phyloP scores from a whole-genome alignment of 2,329 filamentous ascomycete species.

The Thermothelomyces thermophilus region DNA sequence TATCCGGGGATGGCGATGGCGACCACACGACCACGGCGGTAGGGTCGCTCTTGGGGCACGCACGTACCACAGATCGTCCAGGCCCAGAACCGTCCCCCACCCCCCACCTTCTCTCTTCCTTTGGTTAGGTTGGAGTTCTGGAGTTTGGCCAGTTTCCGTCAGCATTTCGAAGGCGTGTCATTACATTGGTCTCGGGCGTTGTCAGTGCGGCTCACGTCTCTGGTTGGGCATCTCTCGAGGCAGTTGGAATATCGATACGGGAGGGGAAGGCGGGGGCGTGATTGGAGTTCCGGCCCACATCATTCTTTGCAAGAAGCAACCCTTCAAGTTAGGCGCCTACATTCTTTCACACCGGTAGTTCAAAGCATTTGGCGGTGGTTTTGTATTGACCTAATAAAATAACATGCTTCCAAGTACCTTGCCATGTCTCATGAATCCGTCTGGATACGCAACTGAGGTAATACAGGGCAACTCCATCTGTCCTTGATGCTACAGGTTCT shows the following conservation, averaged over 20 bases:
- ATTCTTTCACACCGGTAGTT: not conserved
- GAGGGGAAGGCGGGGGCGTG: not conserved
- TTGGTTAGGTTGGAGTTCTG: constrained; percentile 10
- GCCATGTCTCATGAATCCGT: no score
- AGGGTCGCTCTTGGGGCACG: not conserved
- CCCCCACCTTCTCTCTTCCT: no score
- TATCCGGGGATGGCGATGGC: not conserved
- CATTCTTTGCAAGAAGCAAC: not conserved
- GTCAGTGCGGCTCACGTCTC: not conserved
- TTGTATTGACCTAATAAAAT: not conserved
- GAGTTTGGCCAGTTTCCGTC: constrained; percentile 11
- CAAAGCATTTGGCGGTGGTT: not conserved
- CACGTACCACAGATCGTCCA: not conserved
- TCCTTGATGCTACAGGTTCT: not conserved
- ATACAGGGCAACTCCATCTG: no score
- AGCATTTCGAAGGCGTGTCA: constrained; percentile 14
- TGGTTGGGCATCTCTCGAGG: not conserved
- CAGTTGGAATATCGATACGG: constrained; percentile 1
- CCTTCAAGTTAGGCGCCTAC: not conserved
- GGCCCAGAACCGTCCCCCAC: not conserved
- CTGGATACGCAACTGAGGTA: no score
- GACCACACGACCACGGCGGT: not conserved
- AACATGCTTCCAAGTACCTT: no score
- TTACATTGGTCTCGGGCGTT: constrained; percentile 13
- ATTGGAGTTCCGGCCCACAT: constrained; percentile 12